Base-by-base conservation (phyloP, 768 basidiomycete species). In the Rhodotorula sphaerocarpa region DNA sequence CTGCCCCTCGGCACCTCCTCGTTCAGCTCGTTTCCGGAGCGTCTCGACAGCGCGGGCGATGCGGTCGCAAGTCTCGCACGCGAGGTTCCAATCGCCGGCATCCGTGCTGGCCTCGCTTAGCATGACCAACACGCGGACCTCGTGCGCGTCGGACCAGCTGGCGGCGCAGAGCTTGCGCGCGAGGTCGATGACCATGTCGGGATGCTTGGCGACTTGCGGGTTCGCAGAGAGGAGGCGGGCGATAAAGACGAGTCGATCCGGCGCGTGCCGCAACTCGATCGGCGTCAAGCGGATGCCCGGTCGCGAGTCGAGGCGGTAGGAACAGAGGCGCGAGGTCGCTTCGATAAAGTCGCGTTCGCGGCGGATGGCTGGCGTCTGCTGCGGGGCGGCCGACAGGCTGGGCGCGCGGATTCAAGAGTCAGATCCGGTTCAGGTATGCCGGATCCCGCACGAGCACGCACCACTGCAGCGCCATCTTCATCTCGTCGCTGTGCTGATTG, bases 391-490 rank as follows among this genome's bases (percentile, higher is more conserved):
- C 53, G 84, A 79, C 57, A 97, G 79, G 71, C 93, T 96, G 71
- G 0, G 57, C 55, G 30, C n/a, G 16, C 10, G 61, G 18, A 18
- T 15, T 39, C 25, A 15, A 16, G 50, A 69, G 47, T 27, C 30
- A 39, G 46, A 72, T 30, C 55, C 15, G 55, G 50, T 34, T 1
- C 4, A 12, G 31, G 11, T 5, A n/a, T 28, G 27, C 20, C 27
- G 1, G 52, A 10, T 9, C 3, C 14, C 6, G 20, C 9, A 69
- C 41, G 15, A 30, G 23, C 47, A 68, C 79, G 64, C 74, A 95
- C 93, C 95, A 97, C 60, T 93, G 89, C 75, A 92, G 92, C 2
- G 95, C 95, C 52, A 90, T 79, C 74, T 90, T 93, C 92, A 99
- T 96, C 55, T 93, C 90, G 7, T 93, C 92, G 42, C 82, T 80